phyloP scores from a whole-genome alignment of 441 rosid genomes.

The Erodium moschatum region DNA sequence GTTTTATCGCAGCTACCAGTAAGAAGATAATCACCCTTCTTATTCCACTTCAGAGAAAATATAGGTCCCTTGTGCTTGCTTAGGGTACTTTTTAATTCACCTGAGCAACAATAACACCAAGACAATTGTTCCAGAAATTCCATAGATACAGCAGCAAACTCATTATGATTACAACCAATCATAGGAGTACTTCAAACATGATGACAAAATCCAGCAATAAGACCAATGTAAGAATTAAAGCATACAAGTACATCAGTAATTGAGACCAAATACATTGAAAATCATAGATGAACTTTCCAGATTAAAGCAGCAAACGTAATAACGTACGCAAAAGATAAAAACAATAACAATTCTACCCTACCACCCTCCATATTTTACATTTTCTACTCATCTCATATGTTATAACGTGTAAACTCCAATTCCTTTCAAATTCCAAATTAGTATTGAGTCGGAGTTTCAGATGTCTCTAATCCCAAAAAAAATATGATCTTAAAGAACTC shows the following conservation, averaged over 20 bases:
- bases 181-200: not conserved
- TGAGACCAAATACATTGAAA: not conserved
- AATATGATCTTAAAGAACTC: not conserved
- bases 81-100: conserved; percentile 73
- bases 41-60: conserved; percentile 96
- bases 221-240: not conserved
- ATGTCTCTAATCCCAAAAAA: not conserved
- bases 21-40: conserved; percentile 94
- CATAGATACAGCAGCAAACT: conserved; percentile 14
- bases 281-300: conserved; percentile 5
- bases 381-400: not conserved
- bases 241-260: not conserved
- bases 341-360: no score
- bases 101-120: conserved; percentile 30
- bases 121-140: conserved; percentile 7
- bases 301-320: not conserved
- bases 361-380: not conserved
- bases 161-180: not conserved
- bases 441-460: not conserved
- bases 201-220: not conserved
- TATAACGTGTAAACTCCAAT: not conserved
- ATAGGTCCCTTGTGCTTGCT: conserved; percentile 93
- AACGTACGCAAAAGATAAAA: no score
- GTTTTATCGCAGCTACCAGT: conserved; percentile 96
- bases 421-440: not conserved